Percentiles rank a stretch among this genome's conserved stretches.
phyloP scores from a whole-genome alignment of 129 eudicot species.

The Arctium minus region DNA sequence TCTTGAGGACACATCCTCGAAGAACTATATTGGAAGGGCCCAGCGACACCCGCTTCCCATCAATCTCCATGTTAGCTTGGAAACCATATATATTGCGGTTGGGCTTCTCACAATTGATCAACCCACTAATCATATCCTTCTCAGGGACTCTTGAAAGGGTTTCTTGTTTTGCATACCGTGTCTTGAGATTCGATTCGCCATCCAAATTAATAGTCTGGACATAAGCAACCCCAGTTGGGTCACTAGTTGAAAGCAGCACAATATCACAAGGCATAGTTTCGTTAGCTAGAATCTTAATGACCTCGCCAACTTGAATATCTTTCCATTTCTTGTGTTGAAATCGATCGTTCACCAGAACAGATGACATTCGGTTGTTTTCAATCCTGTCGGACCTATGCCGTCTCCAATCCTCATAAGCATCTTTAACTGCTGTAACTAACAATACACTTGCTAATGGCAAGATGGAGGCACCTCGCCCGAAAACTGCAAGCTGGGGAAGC shows the following conservation, averaged over 20 bases:
- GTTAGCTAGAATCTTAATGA: conserved; percentile 64
- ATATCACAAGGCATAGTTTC: conserved; percentile 92
- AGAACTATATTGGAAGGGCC: conserved; percentile 90
- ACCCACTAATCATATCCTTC: conserved; percentile 43
- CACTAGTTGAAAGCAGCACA: conserved; percentile 15
- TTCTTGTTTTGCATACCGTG: conserved; percentile 79
- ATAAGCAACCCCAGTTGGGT: conserved; percentile 83
- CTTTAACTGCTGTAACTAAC: conserved; percentile 85
- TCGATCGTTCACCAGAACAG: conserved; percentile 49
- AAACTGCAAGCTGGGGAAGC: conserved; percentile 94
- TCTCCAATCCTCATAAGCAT: conserved; percentile 94
- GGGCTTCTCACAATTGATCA: conserved; percentile 77
- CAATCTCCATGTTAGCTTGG: conserved; percentile 68
- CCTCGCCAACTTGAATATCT: conserved; percentile 78
- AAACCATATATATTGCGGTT: conserved; percentile 76
- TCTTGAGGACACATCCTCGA: conserved; percentile 95
- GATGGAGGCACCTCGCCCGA: conserved; percentile 81
- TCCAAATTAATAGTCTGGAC: conserved; percentile 85
- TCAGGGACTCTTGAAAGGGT: conserved; percentile 52
- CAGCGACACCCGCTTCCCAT: conserved; percentile 50
- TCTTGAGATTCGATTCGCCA: conserved; percentile 77
- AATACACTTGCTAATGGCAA: conserved; percentile 78
- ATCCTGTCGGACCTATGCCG: conserved; percentile 70
- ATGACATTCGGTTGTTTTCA: conserved; percentile 71
- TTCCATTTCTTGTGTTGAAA: conserved; percentile 71